These are phyloP conservation scores for Alternaria gaisen DNA, from an alignment of 2,329 filamentous ascomycete species.

Conservation along the genomic window DNA sequence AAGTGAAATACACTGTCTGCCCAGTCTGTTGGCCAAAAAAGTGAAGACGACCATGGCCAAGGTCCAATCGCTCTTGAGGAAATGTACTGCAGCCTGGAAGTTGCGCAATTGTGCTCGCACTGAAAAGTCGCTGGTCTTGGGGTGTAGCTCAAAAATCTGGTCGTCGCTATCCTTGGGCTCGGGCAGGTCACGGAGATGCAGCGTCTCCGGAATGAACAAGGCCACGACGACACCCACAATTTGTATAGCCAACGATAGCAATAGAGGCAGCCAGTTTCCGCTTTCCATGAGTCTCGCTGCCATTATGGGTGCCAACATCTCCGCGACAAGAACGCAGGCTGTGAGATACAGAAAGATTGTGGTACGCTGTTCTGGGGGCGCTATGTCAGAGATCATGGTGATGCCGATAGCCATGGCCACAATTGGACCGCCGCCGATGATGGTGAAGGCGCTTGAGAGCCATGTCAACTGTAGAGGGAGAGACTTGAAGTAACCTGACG, in stretches of 20 bases:
- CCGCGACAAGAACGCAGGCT: slow-evolving; percentile 44
- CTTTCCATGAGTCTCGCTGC: slow-evolving; percentile 44
- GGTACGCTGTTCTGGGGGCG: slow-evolving; percentile 55
- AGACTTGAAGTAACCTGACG: slow-evolving; percentile 41
- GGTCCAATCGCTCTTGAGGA: slow-evolving; percentile 53
- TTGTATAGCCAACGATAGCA: slow-evolving; percentile 43
- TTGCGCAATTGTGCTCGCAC: slow-evolving; percentile 43
- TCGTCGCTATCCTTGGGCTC: slow-evolving; percentile 31
- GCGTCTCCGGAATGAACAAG: slow-evolving; percentile 45
- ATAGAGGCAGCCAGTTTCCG: slow-evolving; percentile 45
- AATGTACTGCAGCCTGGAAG: slow-evolving; percentile 51
- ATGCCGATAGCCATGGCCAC: slow-evolving; percentile 58
- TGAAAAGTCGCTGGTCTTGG: slow-evolving; percentile 28
- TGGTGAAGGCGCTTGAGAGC: slow-evolving; percentile 57
- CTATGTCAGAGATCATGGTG: slow-evolving; percentile 63
- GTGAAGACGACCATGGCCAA: slow-evolving; percentile 55
- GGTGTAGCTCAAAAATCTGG: slow-evolving; percentile 28
- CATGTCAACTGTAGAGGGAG: slow-evolving; percentile 59
- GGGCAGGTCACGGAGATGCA: slow-evolving; percentile 46
- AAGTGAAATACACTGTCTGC: slow-evolving; percentile 57
- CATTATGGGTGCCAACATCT: slow-evolving; percentile 48
- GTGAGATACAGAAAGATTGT: slow-evolving; percentile 41
- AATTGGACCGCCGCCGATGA: slow-evolving; percentile 59
- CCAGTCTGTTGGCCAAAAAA: slow-evolving; percentile 60
- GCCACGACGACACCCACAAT: slow-evolving; percentile 36